Conservation (phyloP, 495 filamentous ascomycete species). For the Penicillium alfredii region DNA sequence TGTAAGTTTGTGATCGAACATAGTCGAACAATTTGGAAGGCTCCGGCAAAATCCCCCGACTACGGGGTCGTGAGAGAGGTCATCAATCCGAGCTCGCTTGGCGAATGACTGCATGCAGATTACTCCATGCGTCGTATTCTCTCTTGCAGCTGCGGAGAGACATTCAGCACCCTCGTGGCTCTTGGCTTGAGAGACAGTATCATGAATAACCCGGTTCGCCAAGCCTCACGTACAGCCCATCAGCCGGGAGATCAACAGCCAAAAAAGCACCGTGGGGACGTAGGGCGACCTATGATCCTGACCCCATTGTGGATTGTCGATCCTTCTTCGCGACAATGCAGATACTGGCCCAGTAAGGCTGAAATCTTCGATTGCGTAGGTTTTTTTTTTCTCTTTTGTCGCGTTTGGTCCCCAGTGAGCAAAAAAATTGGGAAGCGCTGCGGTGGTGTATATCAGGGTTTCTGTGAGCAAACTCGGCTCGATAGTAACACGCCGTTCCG, state of each 20-base stretch:
- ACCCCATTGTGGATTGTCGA: not conserved
- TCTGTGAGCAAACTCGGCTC: conserved; percentile 2
- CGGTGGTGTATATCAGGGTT: conserved; percentile 2
- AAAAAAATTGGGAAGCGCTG: too few species aligned
- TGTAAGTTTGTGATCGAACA: not conserved
- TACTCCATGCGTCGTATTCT: not conserved
- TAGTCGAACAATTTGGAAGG: too few species aligned
- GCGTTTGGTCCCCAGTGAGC: too few species aligned
- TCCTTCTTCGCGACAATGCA: too few species aligned
- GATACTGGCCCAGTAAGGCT: too few species aligned
- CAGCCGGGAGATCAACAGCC: conserved; percentile 13
- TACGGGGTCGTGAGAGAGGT: not conserved
- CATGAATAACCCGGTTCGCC: conserved; percentile 13
- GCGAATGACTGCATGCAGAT: not conserved
- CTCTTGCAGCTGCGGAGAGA: conserved; percentile 4
- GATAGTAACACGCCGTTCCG: conserved; percentile 1
- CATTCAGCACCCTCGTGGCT: not conserved
- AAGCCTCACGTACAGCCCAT: conserved; percentile 5
- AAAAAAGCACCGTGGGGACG: too few species aligned
- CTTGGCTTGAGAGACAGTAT: conserved; percentile 5
- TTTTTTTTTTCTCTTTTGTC: too few species aligned
- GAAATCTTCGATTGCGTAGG: too few species aligned
- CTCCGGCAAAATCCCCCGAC: too few species aligned
- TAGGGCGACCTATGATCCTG: not conserved
- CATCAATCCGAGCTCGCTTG: not conserved